A percentile compares a stretch with the other conserved stretches of the same genome.
phyloP scores from a whole-genome alignment of 305 asterid genomes.

The Andrographis paniculata region DNA sequence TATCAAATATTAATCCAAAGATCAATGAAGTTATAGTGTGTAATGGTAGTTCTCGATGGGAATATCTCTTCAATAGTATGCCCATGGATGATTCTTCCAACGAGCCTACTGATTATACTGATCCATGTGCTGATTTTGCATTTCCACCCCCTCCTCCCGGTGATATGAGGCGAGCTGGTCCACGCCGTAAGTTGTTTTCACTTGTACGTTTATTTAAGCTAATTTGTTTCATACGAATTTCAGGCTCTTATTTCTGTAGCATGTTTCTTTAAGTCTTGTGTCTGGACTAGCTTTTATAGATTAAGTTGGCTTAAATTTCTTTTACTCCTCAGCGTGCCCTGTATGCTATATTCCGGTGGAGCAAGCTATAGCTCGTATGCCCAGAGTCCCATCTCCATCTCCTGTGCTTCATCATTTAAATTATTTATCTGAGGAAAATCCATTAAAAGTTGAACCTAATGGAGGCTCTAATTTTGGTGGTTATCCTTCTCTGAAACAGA shows the following conservation, averaged over 20 bases:
- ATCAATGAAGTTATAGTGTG: conserved; percentile 37
- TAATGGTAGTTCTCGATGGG: conserved; percentile 36
- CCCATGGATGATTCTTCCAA: conserved; percentile 24
- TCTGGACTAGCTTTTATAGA: not conserved
- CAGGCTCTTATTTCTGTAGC: not conserved
- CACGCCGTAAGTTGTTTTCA: conserved; percentile 70
- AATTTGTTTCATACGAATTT: not conserved
- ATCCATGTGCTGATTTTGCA: conserved; percentile 72
- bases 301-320: conserved; percentile 10
- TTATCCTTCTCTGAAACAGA: conserved; percentile 73
- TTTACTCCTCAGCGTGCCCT: conserved; percentile 69
- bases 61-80: conserved; percentile 34
- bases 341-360: conserved; percentile 85
- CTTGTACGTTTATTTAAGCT: not conserved
- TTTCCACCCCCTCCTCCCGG: conserved; percentile 93
- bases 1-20: conserved; percentile 19
- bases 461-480: conserved; percentile 98
- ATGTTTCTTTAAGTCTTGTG: not conserved
- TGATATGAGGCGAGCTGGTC: conserved; percentile 65
- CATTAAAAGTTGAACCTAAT: conserved; percentile 45
- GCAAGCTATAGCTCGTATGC: conserved; percentile 76
- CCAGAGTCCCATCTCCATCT: conserved; percentile 59
- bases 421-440: conserved; percentile 59
- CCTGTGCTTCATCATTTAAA: conserved; percentile 64
- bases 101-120: conserved; percentile 20